Base-by-base conservation (phyloP, 2,329 filamentous ascomycete species). In the Fusarium udum region DNA sequence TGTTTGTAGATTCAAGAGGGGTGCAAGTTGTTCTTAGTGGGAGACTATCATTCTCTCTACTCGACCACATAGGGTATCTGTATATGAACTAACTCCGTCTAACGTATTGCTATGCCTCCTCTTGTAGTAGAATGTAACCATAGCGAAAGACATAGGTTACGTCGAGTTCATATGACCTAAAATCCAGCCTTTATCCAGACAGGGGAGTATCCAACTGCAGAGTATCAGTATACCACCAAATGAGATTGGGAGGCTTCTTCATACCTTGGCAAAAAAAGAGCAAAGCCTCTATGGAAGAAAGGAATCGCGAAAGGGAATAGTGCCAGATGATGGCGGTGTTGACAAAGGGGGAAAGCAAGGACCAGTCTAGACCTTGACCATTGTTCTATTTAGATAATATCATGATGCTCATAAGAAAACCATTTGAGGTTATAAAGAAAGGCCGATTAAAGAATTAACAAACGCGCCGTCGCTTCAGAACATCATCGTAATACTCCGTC, bases 401-500 rank as follows among this genome's bases (percentile, higher is more conserved):
- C 56, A 59, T 59, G 57, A 36, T 22, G 22, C 51, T 20, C 24
- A 24, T 24, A 52, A 26, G 6, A 20, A 61, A 61, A 67, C 8
- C 58, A 53, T 43, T 22, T 15, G n/a, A 52, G 11, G 42, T 16
- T 40, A 22, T 37, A 24, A 24, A 45, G 26, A 48, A 46, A 51
- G 26, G 22, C 32, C 24, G 39, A 24, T 9, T 36, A 28, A 39
- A 6, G 31, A 43, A 59, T 72, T 60, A 82, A 28, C 79, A 75
- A 26, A 81, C 75, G 22, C 79, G 75, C 20, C 78, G 73, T n/a
- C 80, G 69, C 58, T 74, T 78, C 24, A 83, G 45, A 7, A 83
- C 78, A 37, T 83, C 81, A 48, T 83, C 81, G 32, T 82, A 83
- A 6, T 74, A 74, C 40, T 73, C 73, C 63, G 81, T 75, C 78